Evolutionary conservation across 169 alveolate genomes (phyloP).

Genomic region (Amoebophrya sp.): DNA sequence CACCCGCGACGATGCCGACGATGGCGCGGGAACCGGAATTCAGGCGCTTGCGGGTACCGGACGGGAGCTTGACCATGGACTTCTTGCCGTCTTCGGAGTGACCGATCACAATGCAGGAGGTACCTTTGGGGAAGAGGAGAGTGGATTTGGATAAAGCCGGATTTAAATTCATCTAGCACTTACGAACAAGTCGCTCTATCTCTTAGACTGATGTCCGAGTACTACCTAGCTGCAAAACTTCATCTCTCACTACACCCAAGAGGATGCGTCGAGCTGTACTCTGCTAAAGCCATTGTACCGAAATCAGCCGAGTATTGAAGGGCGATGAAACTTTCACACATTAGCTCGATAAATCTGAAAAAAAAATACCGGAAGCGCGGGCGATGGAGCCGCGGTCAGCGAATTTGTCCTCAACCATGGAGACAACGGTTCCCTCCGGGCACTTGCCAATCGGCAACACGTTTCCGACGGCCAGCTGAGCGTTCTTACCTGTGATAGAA

Average conservation of each 20-base stretch:
- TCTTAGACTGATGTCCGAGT: not conserved
- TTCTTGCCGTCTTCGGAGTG: slow-evolving; percentile 94
- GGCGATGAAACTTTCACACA: not conserved
- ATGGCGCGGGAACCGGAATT: slow-evolving; percentile 84
- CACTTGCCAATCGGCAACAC: slow-evolving; percentile 90
- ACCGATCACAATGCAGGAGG: slow-evolving; percentile 41
- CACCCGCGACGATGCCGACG: slow-evolving; percentile 98
- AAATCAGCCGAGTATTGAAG: not conserved
- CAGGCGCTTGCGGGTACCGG: slow-evolving; percentile 94
- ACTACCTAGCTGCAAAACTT: not conserved
- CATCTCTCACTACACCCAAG: not conserved
- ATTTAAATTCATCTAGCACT: not conserved
- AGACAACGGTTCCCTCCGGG: slow-evolving; percentile 98
- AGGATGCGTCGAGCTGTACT: not conserved
- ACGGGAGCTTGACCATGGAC: slow-evolving; percentile 94
- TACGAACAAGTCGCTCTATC: not conserved
- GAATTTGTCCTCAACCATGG: slow-evolving; percentile 90
- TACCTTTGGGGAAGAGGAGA: not conserved
- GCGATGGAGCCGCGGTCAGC: slow-evolving; percentile 99
- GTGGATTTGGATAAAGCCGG: not conserved
- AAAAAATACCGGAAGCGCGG: slow-evolving; percentile 89
- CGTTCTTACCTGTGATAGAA: slow-evolving; percentile 59
- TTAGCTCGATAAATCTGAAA: slow-evolving; percentile 18
- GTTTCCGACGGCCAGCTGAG: slow-evolving; percentile 93
- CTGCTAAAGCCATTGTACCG: not conserved